Percentiles rank a stretch among this genome's conserved stretches.
Conservation (phyloP, 2,329 filamentous ascomycete species). For the Ceratocystis huliohia region DNA sequence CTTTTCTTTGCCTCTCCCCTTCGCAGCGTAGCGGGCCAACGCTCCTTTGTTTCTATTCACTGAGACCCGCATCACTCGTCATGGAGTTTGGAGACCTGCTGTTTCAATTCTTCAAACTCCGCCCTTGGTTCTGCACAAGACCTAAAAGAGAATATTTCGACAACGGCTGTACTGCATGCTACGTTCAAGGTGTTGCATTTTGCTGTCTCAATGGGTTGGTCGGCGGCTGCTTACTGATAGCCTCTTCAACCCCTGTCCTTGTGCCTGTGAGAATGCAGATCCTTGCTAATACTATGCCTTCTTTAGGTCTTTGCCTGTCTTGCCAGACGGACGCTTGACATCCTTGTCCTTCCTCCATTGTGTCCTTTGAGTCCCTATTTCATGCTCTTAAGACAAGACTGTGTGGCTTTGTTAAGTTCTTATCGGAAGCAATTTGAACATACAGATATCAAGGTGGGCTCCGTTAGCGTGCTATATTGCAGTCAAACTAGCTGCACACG, state of each 20-base stretch:
- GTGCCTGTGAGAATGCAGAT: neutral
- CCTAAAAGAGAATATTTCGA: neutral
- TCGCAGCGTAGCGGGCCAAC: neutral
- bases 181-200: neutral
- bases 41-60: neutral
- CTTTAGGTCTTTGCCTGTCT: neutral
- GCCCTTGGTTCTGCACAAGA: neutral
- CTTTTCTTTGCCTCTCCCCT: neutral
- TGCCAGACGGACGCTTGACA: neutral
- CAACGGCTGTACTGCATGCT: neutral
- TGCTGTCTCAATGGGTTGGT: neutral
- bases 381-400: neutral
- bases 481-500: neutral
- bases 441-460: neutral
- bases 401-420: neutral
- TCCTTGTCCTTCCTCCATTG: neutral
- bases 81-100: neutral
- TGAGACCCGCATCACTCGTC: neutral
- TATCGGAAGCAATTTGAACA: neutral
- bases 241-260: neutral
- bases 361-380: neutral
- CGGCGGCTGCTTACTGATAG: neutral
- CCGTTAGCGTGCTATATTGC: neutral
- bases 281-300: constrained; percentile 1
- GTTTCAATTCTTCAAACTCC: neutral